Percentiles rank a stretch among this genome's conserved stretches.
phyloP scores from a whole-genome alignment of 192 early-diverging fungal species.

The Gigaspora rosea region DNA sequence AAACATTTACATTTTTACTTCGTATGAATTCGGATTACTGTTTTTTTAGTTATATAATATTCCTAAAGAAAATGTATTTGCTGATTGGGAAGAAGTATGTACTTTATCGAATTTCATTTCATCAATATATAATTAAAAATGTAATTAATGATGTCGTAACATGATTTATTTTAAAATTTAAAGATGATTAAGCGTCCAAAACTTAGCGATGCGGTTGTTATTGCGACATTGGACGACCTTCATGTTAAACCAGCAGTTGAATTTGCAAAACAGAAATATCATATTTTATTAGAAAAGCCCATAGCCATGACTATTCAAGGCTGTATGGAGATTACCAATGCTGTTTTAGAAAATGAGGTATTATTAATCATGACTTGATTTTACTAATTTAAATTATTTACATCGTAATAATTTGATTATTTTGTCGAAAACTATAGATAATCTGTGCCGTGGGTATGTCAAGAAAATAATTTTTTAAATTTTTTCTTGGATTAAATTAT shows the following conservation, averaged over 20 bases:
- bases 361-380: constrained; percentile 31
- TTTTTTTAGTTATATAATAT: constrained; percentile 35
- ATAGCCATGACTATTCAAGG: constrained; percentile 56
- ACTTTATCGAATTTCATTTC: not conserved
- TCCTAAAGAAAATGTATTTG: constrained; percentile 40
- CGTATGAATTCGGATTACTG: not conserved
- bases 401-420: too few relatives aligned
- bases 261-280: constrained; percentile 57
- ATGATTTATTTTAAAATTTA: constrained; percentile 29
- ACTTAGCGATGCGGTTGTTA: constrained; percentile 53
- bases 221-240: constrained; percentile 50
- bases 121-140: not conserved
- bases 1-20: not conserved
- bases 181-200: constrained; percentile 36
- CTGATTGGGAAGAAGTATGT: constrained; percentile 41
- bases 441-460: constrained; percentile 13
- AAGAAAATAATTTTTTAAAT: not conserved
- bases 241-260: constrained; percentile 53
- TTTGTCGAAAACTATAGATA: constrained; percentile 1
- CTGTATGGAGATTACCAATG: constrained; percentile 51
- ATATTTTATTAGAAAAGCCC: constrained; percentile 71
- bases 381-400: constrained; percentile 15
- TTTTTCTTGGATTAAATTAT: too few relatives aligned
- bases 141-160: not conserved
- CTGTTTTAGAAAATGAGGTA: constrained; percentile 45